Evolutionary conservation across 495 filamentous ascomycete species (phyloP).

Genomic region (Neurospora terricola): DNA sequence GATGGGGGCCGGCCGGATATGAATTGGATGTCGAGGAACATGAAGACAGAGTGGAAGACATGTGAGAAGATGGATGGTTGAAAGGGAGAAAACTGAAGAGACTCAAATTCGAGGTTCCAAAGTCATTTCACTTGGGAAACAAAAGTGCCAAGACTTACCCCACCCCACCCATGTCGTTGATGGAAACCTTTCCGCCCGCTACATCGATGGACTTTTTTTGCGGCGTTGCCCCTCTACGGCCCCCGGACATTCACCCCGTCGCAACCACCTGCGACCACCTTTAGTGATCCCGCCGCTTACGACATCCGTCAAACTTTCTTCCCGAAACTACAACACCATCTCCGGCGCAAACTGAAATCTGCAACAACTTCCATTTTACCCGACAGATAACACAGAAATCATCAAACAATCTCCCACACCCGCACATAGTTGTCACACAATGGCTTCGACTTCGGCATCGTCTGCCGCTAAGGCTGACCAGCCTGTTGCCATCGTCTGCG

Average conservation of each 20-base stretch:
- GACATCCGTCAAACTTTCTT: not conserved
- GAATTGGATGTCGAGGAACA: not conserved
- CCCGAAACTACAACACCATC: not conserved
- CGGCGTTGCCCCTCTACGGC: not conserved
- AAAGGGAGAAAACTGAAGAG: not conserved
- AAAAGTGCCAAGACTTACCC: not conserved
- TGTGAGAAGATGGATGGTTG: not conserved
- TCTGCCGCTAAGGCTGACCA: slow-evolving; percentile 10
- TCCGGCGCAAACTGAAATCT: not conserved
- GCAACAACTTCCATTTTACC: not conserved
- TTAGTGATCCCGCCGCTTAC: not conserved
- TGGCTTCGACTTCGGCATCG: slow-evolving; percentile 15
- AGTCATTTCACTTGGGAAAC: not conserved
- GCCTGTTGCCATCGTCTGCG: slow-evolving; percentile 71
- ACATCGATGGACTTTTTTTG: not conserved
- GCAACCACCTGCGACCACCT: not conserved
- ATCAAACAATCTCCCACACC: not conserved
- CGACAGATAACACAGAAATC: not conserved
- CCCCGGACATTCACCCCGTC: not conserved
- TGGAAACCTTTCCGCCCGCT: not conserved
- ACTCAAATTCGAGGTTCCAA: not conserved
- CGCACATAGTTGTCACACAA: not conserved
- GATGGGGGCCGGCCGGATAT: not conserved
- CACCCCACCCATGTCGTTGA: not conserved
- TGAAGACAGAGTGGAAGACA: not conserved